Evolutionary conservation across 2,329 filamentous ascomycete genomes (phyloP).

Genomic region (Fusarium keratoplasticum): DNA sequence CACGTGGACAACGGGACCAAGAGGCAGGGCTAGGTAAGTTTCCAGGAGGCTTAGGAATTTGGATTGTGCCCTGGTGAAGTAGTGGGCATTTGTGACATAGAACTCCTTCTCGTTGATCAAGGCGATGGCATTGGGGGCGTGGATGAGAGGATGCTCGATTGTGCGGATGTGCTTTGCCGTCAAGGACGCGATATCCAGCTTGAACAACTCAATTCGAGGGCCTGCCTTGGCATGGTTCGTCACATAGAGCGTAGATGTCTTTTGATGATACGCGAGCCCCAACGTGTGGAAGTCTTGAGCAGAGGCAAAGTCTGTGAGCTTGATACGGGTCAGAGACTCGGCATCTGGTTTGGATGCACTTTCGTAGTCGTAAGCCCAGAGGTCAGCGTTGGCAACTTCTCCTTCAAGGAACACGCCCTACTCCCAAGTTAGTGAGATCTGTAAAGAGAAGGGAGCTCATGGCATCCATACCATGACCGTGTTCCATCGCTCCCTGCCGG

Average conservation of each 20-base stretch:
- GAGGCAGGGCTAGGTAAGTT: constrained; percentile 48
- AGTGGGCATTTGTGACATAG: constrained; percentile 56
- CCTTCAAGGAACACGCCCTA: constrained; percentile 44
- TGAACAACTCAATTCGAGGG: constrained; percentile 54
- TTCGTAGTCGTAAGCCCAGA: constrained; percentile 55
- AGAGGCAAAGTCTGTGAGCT: constrained; percentile 33
- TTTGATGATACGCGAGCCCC: constrained; percentile 53
- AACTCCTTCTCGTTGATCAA: constrained; percentile 51
- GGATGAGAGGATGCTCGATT: constrained; percentile 53
- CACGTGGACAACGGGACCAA: constrained; percentile 53
- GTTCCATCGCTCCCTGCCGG: constrained; percentile 55
- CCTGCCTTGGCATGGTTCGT: constrained; percentile 52
- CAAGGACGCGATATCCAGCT: constrained; percentile 47
- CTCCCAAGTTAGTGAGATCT: background rate
- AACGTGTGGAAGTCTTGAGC: constrained; percentile 54
- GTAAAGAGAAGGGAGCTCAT: accelerated
- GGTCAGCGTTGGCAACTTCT: constrained; percentile 37
- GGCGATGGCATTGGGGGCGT: constrained; percentile 54
- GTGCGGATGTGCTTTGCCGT: constrained; percentile 52
- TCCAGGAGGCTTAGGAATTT: constrained; percentile 47
- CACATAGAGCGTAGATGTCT: constrained; percentile 51
- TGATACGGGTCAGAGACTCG: constrained; percentile 37
- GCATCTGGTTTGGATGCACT: constrained; percentile 10
- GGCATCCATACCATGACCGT: constrained; percentile 52
- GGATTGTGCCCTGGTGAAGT: constrained; percentile 44